Evolutionary conservation across 78 protist genomes (phyloP), one percentile per base, ranked within the genome.

Genomic region (Tieghemostelium lacteum): DNA sequence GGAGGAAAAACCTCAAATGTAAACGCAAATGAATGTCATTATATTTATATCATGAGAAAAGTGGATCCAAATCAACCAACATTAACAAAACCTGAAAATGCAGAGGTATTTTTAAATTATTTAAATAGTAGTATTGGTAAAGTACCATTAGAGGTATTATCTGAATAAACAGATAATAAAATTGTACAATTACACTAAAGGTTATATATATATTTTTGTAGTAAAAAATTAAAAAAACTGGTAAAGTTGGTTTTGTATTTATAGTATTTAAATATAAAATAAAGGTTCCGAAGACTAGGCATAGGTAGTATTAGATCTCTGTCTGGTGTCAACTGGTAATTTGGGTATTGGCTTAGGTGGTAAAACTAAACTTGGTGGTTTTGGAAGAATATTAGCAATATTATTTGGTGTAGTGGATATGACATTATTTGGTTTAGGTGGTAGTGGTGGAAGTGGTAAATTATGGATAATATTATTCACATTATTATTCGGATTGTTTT

Each of bases 21-120:
- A 31, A 58, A 55, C 20, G 58, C n/a, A 22, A 83, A 83, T 58
- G 61, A 83, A 39, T 83, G 91, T n/a, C 91, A 83, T 34, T 83
- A 83, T 58, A 34, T 69, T 29, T 83, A 69, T 39, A 83, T 83
- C 24, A 55, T 72, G 65, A 14, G 57, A 26, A 83, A 83, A 58
- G 39, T 69, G 19, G 39, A 37, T 1, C 26, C 33, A 33, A 28
- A 52, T 50, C 49, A 39, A 22, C n/a, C 42, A 19, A 26, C 22
- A 33, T 12, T 19, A 57, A 20, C 22, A 12, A 37, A 8, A 28
- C 20, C 36, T 3, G 19, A 37, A 5, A 26, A 40, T 28, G 28
- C 16, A 22, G 78, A 66, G 42, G 19, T 17, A 12, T 72, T 67
- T 57, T 28, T 45, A 16, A 34, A 37, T 61, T 83, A 67, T 49